Base-by-base conservation (phyloP, 345 rosid species). In the Citrus medica region DNA sequence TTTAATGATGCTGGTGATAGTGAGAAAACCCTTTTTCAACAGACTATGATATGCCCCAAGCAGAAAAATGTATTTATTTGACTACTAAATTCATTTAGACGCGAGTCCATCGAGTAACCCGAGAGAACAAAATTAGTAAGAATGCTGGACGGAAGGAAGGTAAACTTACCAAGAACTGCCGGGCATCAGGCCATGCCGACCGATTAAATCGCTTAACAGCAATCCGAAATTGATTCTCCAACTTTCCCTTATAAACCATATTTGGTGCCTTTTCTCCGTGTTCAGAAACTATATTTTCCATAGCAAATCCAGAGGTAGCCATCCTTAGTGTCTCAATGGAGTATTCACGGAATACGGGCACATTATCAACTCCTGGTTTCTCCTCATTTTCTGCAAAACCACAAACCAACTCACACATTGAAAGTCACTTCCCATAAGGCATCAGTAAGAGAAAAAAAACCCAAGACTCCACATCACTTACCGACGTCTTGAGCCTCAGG, bases 181-280 rank as follows among this genome's bases (percentile, higher is more conserved):
- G 81, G 5, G 96, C 68, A 87, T 95, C 97, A 12, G 98, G 96
- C 99, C 99, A 95, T n/a, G 99, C 98, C 28, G 89, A 78, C 80
- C 91, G 88, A 33, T 89, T 92, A 84, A 95, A 95, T 64, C 95
- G 92, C 84, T 95, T 95, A 60, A 95, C 97, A 24, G 96, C 98
- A 75, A 93, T 92, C 83, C 89, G 88, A 77, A 80, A 85, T 51
- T 90, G 98, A 81, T 87, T 88, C 83, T 92, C 92, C 59, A 95
- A 68, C 74, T 90, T 92, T n/a, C 99, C 99, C 85, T 85, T 90
- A 42, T 91, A 95, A 46, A 95, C 98, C 40, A 95, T 91, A 85
- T 95, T 95, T 12, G 97, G 96, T 73, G 99, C 98, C 81, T 89
- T 95, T 79, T 90, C 98, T 68, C 99, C 98, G 46, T 94, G 92